A percentile compares a stretch with the other conserved stretches of the same genome.
These are phyloP conservation scores for Spatholobus suberectus DNA, from an alignment of 306 rosid genomes.

Conservation along the genomic window DNA sequence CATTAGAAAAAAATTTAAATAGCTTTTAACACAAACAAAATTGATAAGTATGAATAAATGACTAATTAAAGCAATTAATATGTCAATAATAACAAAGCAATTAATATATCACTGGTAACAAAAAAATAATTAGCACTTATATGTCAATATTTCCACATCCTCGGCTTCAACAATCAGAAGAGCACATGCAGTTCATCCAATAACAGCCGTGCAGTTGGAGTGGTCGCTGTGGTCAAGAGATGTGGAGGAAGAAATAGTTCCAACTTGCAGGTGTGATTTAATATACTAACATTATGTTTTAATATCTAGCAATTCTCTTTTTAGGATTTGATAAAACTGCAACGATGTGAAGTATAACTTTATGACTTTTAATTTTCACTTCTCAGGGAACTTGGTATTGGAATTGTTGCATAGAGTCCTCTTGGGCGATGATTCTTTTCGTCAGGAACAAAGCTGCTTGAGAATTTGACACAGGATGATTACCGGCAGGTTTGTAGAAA, in stretches of 20 bases:
- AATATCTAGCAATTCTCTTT: background rate
- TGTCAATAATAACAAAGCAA: too few relatives aligned
- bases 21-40: too few relatives aligned
- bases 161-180: constrained; percentile 75
- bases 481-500: constrained; percentile 54
- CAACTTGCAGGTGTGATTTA: constrained; percentile 61
- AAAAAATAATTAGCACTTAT: too few relatives aligned
- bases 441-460: constrained; percentile 52
- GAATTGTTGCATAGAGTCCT: constrained; percentile 74
- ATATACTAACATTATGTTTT: background rate
- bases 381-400: constrained; percentile 64
- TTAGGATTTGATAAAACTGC: background rate
- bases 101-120: too few relatives aligned
- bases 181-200: constrained; percentile 77
- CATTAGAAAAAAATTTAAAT: too few relatives aligned
- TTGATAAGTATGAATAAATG: too few relatives aligned
- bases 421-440: constrained; percentile 71
- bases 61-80: too few relatives aligned
- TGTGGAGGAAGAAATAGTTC: constrained; percentile 64
- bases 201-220: constrained; percentile 66
- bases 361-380: background rate
- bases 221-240: constrained; percentile 74
- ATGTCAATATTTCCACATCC: too few relatives aligned
- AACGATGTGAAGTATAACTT: background rate
- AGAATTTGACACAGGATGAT: constrained; percentile 44